A percentile compares a stretch with the other conserved stretches of the same genome.
Conservation (phyloP, 164 flowering plant genomes). For the Magnolia changhungtana region DNA sequence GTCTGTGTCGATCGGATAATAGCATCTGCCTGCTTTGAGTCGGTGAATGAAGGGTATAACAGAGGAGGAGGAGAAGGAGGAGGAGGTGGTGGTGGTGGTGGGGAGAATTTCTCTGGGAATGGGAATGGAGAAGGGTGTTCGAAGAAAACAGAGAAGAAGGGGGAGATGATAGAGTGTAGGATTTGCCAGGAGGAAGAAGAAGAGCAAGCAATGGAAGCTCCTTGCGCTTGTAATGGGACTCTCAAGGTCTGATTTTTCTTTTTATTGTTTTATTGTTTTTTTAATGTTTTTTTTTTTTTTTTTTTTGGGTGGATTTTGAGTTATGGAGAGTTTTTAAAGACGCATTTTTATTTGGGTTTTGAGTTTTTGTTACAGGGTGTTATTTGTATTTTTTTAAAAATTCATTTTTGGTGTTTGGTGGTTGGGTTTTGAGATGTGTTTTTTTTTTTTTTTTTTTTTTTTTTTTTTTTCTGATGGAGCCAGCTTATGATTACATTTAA, state of each 20-base stretch:
- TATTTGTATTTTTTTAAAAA: background rate
- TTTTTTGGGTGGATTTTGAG: background rate
- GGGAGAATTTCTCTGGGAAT: slow-evolving; percentile 12
- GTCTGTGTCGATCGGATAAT: slow-evolving; percentile 57
- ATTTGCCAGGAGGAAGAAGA: slow-evolving; percentile 75
- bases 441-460: background rate
- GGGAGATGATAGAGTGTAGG: slow-evolving; percentile 54
- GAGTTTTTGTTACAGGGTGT: background rate
- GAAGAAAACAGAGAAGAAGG: slow-evolving; percentile 9
- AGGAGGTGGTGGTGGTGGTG: slow-evolving; percentile 1
- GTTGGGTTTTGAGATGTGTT: background rate
- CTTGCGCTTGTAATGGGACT: slow-evolving; percentile 76
- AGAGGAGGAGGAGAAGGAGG: slow-evolving; percentile 6
- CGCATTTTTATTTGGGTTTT: background rate
- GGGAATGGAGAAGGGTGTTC: slow-evolving; percentile 9
- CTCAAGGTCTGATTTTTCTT: slow-evolving; percentile 42
- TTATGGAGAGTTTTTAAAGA: background rate
- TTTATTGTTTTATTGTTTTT: background rate
- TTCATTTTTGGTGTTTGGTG: background rate
- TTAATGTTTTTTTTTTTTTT: background rate
- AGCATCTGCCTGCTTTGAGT: slow-evolving; percentile 47
- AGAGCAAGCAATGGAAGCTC: slow-evolving; percentile 48
- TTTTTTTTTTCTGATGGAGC: background rate
- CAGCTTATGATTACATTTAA: background rate
- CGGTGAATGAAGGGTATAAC: slow-evolving; percentile 10